phyloP scores from a whole-genome alignment of 106 monocot species.

The Agapanthus africanus region DNA sequence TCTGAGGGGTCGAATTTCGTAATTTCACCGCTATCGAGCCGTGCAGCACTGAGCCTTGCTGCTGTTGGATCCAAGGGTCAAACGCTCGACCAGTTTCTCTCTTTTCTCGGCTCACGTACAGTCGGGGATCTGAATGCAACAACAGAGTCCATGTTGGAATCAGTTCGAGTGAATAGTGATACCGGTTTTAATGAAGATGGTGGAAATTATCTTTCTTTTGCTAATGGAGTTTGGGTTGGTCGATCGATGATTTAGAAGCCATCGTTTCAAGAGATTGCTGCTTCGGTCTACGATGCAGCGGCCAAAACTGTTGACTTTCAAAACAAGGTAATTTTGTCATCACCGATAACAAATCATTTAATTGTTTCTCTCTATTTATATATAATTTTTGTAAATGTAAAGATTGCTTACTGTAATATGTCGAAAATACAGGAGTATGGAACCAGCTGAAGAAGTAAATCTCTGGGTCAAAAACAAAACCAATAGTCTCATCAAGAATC shows the following conservation, averaged over 20 bases:
- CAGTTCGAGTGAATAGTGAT: background rate
- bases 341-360: background rate
- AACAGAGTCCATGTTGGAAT: background rate
- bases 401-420: background rate
- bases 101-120: slow-evolving; percentile 14
- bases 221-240: slow-evolving; percentile 25
- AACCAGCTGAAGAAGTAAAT: slow-evolving; percentile 17
- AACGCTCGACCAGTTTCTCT: slow-evolving; percentile 23
- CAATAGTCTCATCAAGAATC: slow-evolving; percentile 9
- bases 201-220: slow-evolving; percentile 1
- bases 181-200: background rate
- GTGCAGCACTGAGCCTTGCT: slow-evolving; percentile 16
- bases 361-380: too few species aligned
- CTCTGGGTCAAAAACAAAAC: slow-evolving; percentile 13
- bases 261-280: background rate
- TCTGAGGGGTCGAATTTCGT: slow-evolving; percentile 24
- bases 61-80: slow-evolving; percentile 15
- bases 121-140: slow-evolving; percentile 13
- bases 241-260: slow-evolving; percentile 8
- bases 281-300: slow-evolving; percentile 13
- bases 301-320: slow-evolving; percentile 19
- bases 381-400: background rate
- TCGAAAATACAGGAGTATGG: too few species aligned
- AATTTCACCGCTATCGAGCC: slow-evolving; percentile 32
- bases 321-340: background rate